Base-by-base conservation (phyloP, 495 filamentous ascomycete genomes). In the Neurospora intermedia region DNA sequence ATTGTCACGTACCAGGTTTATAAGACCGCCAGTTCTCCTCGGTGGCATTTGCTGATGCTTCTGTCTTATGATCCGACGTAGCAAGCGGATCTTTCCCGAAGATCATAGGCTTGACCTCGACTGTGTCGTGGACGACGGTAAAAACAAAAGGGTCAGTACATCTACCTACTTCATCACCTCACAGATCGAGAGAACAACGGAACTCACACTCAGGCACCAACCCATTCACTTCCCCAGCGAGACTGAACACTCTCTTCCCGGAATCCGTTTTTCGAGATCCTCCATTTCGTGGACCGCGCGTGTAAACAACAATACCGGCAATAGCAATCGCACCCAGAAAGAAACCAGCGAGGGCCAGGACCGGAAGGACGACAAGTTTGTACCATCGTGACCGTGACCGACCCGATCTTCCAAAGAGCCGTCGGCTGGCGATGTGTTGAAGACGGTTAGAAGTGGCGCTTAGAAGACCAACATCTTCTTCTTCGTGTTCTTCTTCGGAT, bases 61-160 rank as follows among this genome's bases (percentile, higher is more conserved):
- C 54, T 3, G 72, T 73, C 69, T 27, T 73, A 18, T 75, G 74
- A 43, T 75, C 69, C 4, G 72, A 59, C 4, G 74, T 75, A 20
- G 41, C 69, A 2, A 71, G 42, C 10, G 71, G 48, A 23, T 75
- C 74, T 7, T 69, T 39, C 0, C 23, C 38, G 11, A 74, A 75
- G 8, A 45, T n/a, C 0, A 73, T 43, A 0, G 69, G 48, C 3
- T 66, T n/a, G 69, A 73, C n/a, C 0, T 41, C 16, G 3, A 75
- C 72, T 75, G 11, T 48, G 18, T 48, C 23, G 8, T 2, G 35
- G 0, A 23, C n/a, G 0, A 48, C 7, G 4, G 4, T 27, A 27
- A 27, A 2, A 27, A 1, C 27, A 31, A 6, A 1, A n/a, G n/a
- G 2, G 18, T 45, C 43, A 45, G 43, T 7, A 7, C 18, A n/a